phyloP scores from a whole-genome alignment of 352 stramenopile genomes.

The Phytophthora gonapodyides region DNA sequence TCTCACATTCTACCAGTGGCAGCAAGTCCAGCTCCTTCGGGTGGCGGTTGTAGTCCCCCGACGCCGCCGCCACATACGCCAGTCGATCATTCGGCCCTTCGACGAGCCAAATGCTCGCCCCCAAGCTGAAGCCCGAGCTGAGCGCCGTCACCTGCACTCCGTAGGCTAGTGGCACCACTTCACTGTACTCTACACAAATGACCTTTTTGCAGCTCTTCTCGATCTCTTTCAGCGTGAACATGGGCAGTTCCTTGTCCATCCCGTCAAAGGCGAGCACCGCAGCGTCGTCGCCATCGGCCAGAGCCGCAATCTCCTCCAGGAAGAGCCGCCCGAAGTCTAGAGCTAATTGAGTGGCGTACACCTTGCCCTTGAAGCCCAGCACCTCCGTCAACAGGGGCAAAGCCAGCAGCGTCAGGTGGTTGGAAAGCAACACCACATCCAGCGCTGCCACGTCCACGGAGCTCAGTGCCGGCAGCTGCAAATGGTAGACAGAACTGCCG shows the following conservation, averaged over 20 bases:
- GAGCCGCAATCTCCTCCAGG: slow-evolving; percentile 62
- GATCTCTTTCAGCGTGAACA: slow-evolving; percentile 59
- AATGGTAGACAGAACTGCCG: slow-evolving; percentile 19
- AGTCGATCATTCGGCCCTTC: slow-evolving; percentile 70
- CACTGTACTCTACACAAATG: slow-evolving; percentile 61
- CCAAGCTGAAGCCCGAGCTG: slow-evolving; percentile 77
- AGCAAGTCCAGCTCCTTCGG: slow-evolving; percentile 82
- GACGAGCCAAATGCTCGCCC: slow-evolving; percentile 72
- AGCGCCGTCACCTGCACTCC: slow-evolving; percentile 71
- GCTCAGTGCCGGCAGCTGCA: slow-evolving; percentile 45
- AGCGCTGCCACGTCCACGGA: slow-evolving; percentile 66
- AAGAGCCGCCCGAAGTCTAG: slow-evolving; percentile 71
- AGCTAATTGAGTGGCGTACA: slow-evolving; percentile 78
- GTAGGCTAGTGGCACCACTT: slow-evolving; percentile 63
- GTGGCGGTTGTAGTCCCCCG: slow-evolving; percentile 84
- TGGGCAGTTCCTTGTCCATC: slow-evolving; percentile 29
- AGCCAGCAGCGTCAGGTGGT: slow-evolving; percentile 68
- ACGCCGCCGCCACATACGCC: slow-evolving; percentile 77
- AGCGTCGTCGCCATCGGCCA: slow-evolving; percentile 22
- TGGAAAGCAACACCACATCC: slow-evolving; percentile 78
- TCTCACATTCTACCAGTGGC: slow-evolving; percentile 77
- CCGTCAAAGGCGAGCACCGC: slow-evolving; percentile 39
- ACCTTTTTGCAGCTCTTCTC: slow-evolving; percentile 49
- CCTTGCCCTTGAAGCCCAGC: slow-evolving; percentile 71
- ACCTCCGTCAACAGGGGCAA: slow-evolving; percentile 76